Conservation (phyloP, 495 filamentous ascomycete species). For the Podospora pseudopauciseta region DNA sequence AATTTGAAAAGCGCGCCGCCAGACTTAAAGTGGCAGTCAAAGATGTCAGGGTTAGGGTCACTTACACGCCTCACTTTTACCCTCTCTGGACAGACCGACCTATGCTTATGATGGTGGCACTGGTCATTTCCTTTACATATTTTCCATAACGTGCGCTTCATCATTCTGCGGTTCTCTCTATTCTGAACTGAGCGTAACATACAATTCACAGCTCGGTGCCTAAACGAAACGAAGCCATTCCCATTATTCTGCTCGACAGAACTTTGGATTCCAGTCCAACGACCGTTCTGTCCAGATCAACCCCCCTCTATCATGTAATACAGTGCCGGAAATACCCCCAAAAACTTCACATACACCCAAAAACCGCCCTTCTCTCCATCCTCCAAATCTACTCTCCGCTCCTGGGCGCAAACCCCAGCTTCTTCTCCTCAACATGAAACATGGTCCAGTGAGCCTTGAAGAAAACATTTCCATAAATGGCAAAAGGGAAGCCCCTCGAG, state of each 20-base stretch:
- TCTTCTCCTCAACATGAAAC: slow-evolving; percentile 55
- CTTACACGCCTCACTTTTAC: neutral
- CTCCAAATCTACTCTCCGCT: slow-evolving; percentile 2
- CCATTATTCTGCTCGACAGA: neutral
- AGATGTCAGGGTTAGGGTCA: neutral
- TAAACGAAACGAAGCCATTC: neutral
- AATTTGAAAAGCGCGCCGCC: neutral
- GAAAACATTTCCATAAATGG: slow-evolving; percentile 80
- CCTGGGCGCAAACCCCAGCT: slow-evolving; percentile 60
- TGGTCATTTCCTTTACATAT: no score
- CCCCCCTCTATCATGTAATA: neutral
- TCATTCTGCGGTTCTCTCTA: neutral
- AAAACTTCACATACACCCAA: neutral
- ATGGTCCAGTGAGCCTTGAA: slow-evolving; percentile 80
- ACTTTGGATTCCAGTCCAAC: neutral
- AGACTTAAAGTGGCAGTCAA: neutral
- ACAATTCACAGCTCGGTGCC: neutral
- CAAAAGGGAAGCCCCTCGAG: slow-evolving; percentile 58
- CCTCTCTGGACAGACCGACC: neutral
- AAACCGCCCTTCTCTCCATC: neutral
- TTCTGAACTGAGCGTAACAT: neutral
- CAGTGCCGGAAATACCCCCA: neutral
- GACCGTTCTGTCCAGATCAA: neutral
- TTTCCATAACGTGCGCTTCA: no score
- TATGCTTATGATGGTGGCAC: no score